Percentiles rank a stretch among this genome's conserved stretches.
Evolutionary conservation across 1,139 yeast genomes (phyloP).

Genomic region (Yamadazyma sp.): DNA sequence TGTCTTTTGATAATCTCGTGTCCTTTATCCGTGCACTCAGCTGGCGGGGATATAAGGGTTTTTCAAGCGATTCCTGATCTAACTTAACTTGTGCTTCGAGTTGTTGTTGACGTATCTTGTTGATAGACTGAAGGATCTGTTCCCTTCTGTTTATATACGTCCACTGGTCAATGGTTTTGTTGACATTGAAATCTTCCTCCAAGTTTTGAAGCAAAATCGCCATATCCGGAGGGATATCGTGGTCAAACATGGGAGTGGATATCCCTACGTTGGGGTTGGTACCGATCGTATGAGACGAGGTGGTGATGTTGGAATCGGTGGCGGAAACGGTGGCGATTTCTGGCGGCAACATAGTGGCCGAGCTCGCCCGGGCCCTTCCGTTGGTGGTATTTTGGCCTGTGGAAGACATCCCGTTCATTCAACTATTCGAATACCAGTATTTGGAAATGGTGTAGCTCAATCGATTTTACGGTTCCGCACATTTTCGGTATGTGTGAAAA

Average conservation of each 20-base stretch:
- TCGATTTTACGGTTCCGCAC: not conserved
- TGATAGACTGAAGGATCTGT: constrained; percentile 44
- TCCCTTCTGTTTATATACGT: constrained; percentile 48
- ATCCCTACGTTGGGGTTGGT: constrained; percentile 11
- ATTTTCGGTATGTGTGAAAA: not conserved
- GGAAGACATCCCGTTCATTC: no score
- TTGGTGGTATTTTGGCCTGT: not conserved
- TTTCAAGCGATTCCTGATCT: constrained; percentile 44
- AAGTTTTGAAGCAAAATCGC: constrained; percentile 41
- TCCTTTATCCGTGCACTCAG: constrained; percentile 8
- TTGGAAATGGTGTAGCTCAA: no score
- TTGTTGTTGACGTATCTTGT: constrained; percentile 36
- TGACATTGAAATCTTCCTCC: constrained; percentile 44
- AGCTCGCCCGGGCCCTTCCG: constrained; percentile 20
- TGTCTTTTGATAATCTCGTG: constrained; percentile 36
- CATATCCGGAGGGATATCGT: constrained; percentile 51
- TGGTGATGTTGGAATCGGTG: constrained; percentile 23
- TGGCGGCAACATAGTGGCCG: constrained; percentile 19
- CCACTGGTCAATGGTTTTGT: constrained; percentile 49
- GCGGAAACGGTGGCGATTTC: constrained; percentile 26
- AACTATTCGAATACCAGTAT: no score
- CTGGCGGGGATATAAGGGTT: constrained; percentile 62
- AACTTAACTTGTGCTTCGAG: constrained; percentile 24
- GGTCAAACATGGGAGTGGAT: constrained; percentile 14
- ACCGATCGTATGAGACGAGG: constrained; percentile 17